phyloP scores from a whole-genome alignment of 1,284 basidiomycete genomes.

The Earliella scabrosa region DNA sequence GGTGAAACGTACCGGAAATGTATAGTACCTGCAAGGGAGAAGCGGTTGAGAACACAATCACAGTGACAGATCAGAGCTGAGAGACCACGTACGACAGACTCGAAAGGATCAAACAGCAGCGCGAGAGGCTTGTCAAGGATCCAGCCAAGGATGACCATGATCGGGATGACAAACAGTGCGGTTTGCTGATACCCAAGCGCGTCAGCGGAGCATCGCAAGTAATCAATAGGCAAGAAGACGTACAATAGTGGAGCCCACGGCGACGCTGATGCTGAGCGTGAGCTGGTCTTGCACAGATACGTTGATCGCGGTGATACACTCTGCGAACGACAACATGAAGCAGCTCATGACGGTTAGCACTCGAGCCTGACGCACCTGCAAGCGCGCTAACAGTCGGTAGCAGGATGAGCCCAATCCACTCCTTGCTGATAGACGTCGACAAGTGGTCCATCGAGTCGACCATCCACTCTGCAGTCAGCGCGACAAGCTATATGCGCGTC shows the following conservation, averaged over 20 bases:
- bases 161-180: slow-evolving; percentile 87
- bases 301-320: slow-evolving; percentile 80
- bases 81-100: slow-evolving; percentile 56
- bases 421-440: slow-evolving; percentile 65
- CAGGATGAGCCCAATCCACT: slow-evolving; percentile 86
- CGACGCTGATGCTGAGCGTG: slow-evolving; percentile 78
- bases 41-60: not conserved
- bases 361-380: slow-evolving; percentile 66
- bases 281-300: slow-evolving; percentile 83
- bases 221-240: slow-evolving; percentile 31
- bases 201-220: not conserved
- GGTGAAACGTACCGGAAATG: slow-evolving; percentile 28
- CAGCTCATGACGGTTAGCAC: too few relatives aligned
- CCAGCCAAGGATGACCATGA: slow-evolving; percentile 71
- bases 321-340: too few relatives aligned
- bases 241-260: slow-evolving; percentile 89
- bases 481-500: slow-evolving; percentile 50
- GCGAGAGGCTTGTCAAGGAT: slow-evolving; percentile 70
- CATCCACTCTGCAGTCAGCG: slow-evolving; percentile 81
- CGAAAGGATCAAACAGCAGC: slow-evolving; percentile 81
- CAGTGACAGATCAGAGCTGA: not conserved
- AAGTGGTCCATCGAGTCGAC: slow-evolving; percentile 79
- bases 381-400: slow-evolving; percentile 86
- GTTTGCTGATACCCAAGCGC: slow-evolving; percentile 69
- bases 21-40: slow-evolving; percentile 34